Evolutionary conservation across 2,329 filamentous ascomycete species (phyloP).

Genomic region (Arthroderma uncinatum): DNA sequence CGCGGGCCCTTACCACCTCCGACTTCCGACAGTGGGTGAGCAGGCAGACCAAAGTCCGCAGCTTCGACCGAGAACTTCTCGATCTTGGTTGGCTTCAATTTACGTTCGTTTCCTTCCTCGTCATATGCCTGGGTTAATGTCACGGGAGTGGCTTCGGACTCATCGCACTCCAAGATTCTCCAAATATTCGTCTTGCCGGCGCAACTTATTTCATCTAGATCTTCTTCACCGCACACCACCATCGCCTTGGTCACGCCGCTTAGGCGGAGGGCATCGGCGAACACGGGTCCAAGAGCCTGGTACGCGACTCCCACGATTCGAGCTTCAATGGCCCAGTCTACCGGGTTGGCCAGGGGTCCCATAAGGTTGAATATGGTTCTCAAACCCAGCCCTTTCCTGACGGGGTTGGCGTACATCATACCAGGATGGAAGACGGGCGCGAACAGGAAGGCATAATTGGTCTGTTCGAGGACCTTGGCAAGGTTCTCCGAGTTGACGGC

Average conservation of each 20-base stretch:
- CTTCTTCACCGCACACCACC: conserved; percentile 86
- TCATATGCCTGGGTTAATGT: conserved; percentile 23
- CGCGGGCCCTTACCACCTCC: conserved; percentile 73
- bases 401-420: conserved; percentile 76
- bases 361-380: conserved; percentile 97
- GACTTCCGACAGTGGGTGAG: conserved; percentile 65
- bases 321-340: conserved; percentile 75
- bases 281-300: conserved; percentile 74
- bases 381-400: conserved; percentile 81
- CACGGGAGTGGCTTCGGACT: conserved; percentile 29
- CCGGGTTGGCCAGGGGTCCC: conserved; percentile 81
- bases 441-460: conserved; percentile 92
- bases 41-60: conserved; percentile 71
- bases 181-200: conserved; percentile 84
- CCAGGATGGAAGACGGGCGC: conserved; percentile 93
- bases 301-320: conserved; percentile 88
- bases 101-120: conserved; percentile 31
- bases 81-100: conserved; percentile 36
- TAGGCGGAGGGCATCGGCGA: conserved; percentile 70
- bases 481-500: conserved; percentile 64
- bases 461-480: conserved; percentile 58
- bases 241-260: conserved; percentile 71
- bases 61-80: conserved; percentile 70
- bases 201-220: conserved; percentile 90
- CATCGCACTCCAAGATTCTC: conserved; percentile 52